A percentile compares a stretch with the other conserved stretches of the same genome.
phyloP scores from a whole-genome alignment of 164 flowering plant genomes.

The Taxillus chinensis region DNA sequence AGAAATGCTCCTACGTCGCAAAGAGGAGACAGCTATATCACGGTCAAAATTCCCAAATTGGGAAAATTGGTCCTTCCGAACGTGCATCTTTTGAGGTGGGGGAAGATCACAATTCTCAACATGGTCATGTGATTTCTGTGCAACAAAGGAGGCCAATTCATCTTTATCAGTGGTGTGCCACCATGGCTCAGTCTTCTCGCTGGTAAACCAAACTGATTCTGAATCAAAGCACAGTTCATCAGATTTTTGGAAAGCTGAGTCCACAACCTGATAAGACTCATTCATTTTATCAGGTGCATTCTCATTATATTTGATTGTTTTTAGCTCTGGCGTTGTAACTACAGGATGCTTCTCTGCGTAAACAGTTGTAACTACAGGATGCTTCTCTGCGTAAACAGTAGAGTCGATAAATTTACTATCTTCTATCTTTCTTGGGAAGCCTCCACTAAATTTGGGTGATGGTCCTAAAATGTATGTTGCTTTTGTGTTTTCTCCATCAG shows the following conservation, averaged over 20 bases:
- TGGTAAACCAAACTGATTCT: constrained; percentile 31
- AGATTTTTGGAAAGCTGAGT: constrained; percentile 13
- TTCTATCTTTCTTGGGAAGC: not conserved
- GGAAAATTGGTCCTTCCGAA: constrained; percentile 14
- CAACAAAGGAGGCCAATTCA: constrained; percentile 49
- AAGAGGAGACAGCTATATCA: constrained; percentile 14
- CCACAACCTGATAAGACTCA: constrained; percentile 16
- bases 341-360: constrained; percentile 11
- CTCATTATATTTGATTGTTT: constrained; percentile 9
- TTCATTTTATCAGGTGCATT: constrained; percentile 11
- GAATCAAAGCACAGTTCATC: constrained; percentile 20
- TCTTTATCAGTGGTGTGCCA: constrained; percentile 49
- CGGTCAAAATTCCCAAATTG: constrained; percentile 13
- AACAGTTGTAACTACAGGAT: constrained; percentile 5
- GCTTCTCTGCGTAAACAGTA: not conserved
- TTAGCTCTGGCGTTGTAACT: constrained; percentile 9
- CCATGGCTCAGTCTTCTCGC: constrained; percentile 43
- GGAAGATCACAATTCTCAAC: constrained; percentile 64
- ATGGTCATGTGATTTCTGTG: constrained; percentile 35
- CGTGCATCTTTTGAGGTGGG: constrained; percentile 30
- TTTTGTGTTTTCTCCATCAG: constrained; percentile 16
- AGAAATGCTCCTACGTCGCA: constrained; percentile 8
- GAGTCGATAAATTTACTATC: not conserved
- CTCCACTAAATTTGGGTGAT: constrained; percentile 3
- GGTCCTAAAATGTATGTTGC: constrained; percentile 2